Evolutionary conservation across 163 green algal species (phyloP).

Genomic region (Chlorella variabilis): DNA sequence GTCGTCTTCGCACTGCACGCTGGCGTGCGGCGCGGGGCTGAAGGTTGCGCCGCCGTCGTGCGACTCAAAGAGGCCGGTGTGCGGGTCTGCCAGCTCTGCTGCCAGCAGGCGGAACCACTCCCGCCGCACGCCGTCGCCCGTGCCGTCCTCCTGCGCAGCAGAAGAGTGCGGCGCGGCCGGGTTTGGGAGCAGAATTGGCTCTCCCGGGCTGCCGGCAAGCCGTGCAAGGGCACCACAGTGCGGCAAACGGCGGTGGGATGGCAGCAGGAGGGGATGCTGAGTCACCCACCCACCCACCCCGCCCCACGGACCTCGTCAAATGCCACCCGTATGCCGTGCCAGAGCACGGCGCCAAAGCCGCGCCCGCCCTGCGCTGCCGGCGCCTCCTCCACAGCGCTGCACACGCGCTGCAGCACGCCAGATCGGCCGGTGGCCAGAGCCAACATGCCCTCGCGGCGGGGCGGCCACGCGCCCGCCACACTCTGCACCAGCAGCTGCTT

Average conservation of each 20-base stretch:
- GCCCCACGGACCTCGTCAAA: constrained; percentile 31
- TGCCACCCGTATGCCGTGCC: constrained; percentile 22
- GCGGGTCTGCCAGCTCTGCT: constrained; percentile 24
- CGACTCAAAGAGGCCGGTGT: constrained; percentile 40
- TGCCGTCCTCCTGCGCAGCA: constrained; percentile 21
- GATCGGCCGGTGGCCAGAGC: not conserved
- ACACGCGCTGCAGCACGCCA: constrained; percentile 13
- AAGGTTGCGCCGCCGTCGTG: constrained; percentile 37
- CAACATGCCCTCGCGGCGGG: not conserved
- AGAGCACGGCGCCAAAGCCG: constrained; percentile 20
- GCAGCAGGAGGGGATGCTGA: too few relatives aligned
- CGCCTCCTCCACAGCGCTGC: not conserved
- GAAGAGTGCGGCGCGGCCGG: not conserved
- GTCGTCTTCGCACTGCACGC: constrained; percentile 12
- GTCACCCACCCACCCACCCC: not conserved
- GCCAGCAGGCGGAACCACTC: constrained; percentile 46
- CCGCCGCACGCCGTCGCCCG: constrained; percentile 42
- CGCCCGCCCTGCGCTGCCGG: not conserved
- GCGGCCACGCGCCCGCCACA: constrained; percentile 6
- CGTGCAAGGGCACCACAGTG: too few relatives aligned
- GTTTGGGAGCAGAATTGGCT: too few relatives aligned
- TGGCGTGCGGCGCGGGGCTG: constrained; percentile 23
- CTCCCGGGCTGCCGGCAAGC: too few relatives aligned
- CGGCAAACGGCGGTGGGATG: too few relatives aligned
- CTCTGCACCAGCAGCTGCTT: constrained; percentile 25